Percentiles rank a stretch among this genome's conserved stretches.
phyloP scores from a whole-genome alignment of 2,329 filamentous ascomycete species.

The Fusarium neocosmosporiellum region DNA sequence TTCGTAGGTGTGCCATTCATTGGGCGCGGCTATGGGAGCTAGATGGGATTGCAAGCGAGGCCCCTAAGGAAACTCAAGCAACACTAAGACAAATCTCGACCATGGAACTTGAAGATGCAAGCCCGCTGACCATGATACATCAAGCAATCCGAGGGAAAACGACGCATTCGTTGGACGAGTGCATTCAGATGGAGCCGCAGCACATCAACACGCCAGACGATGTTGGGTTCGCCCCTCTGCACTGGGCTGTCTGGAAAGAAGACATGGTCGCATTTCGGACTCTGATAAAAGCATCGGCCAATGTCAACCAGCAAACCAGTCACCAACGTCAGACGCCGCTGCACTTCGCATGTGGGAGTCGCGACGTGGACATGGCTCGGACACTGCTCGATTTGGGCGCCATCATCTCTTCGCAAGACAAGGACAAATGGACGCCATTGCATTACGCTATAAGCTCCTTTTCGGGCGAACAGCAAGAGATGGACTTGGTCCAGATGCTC shows the following conservation, averaged over 20 bases:
- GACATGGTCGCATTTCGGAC: background rate
- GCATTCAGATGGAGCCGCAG: background rate
- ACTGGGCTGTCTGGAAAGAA: background rate
- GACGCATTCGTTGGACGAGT: background rate
- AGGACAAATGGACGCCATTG: background rate
- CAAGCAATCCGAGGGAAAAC: background rate
- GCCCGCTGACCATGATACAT: background rate
- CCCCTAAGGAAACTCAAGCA: background rate
- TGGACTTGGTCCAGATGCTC: background rate
- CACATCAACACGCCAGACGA: background rate
- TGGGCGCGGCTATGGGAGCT: background rate
- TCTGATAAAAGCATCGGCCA: background rate
- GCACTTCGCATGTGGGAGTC: background rate
- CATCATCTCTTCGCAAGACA: background rate
- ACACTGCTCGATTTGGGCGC: background rate
- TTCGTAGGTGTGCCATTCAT: background rate
- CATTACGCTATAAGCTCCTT: background rate
- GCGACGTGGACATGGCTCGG: background rate
- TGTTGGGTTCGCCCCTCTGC: background rate
- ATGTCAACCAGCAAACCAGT: background rate
- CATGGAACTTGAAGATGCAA: background rate
- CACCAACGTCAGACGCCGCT: background rate
- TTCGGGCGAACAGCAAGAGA: background rate
- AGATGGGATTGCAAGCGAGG: fast-evolving
- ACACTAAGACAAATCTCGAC: background rate